Percentiles rank a stretch among this genome's conserved stretches.
These are phyloP conservation scores for Pseudogymnoascus sp. DNA, from an alignment of 2,329 filamentous ascomycete species.

Conservation along the genomic window DNA sequence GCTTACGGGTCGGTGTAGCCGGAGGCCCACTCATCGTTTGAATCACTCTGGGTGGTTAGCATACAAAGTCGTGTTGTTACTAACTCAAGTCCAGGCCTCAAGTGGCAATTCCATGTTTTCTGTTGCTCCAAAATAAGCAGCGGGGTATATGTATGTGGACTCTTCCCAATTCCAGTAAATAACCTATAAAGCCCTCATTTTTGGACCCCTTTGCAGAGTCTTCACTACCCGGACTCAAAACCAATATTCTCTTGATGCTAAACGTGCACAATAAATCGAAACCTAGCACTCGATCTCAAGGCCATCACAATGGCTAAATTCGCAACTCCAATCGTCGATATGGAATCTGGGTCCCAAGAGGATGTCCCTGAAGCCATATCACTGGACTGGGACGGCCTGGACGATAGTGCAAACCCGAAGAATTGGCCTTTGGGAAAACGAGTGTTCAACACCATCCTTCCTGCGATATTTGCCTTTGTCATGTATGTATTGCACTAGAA, in stretches of 20 bases:
- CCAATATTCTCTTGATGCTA: background rate
- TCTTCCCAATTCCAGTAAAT: background rate
- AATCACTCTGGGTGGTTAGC: too few relatives aligned
- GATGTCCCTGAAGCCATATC: background rate
- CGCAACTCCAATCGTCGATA: background rate
- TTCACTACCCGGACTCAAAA: background rate
- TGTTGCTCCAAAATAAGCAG: background rate
- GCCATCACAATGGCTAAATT: background rate
- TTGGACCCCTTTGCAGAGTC: background rate
- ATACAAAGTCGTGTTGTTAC: too few relatives aligned
- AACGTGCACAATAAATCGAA: background rate
- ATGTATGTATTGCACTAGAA: slow-evolving; percentile 14
- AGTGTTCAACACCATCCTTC: slow-evolving; percentile 19
- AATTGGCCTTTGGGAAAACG: slow-evolving; percentile 21
- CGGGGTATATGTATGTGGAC: background rate
- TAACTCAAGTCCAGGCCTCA: too few relatives aligned
- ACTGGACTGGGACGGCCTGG: slow-evolving; percentile 19
- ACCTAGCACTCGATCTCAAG: background rate
- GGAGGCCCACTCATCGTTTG: too few relatives aligned
- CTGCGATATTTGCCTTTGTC: slow-evolving; percentile 20
- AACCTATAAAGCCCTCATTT: background rate
- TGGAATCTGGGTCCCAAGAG: background rate
- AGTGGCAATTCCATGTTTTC: too few relatives aligned
- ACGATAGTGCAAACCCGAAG: slow-evolving; percentile 18
- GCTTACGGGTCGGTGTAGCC: too few relatives aligned